Evolutionary conservation across 768 basidiomycete species (phyloP).

Genomic region (Leccinellum luteum): DNA sequence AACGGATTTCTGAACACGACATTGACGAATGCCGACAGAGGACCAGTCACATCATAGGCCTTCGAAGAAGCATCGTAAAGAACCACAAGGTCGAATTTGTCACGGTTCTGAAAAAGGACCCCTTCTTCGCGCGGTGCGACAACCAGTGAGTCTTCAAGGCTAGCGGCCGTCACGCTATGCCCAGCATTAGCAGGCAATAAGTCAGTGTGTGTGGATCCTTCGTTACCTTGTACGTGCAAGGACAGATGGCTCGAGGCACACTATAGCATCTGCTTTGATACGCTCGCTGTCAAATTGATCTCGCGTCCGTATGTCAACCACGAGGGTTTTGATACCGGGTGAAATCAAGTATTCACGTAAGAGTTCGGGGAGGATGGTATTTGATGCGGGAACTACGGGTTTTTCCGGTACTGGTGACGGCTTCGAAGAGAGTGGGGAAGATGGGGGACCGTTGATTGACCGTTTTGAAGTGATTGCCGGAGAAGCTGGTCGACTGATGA

Average conservation of each 20-base stretch:
- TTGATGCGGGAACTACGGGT: constrained; percentile 55
- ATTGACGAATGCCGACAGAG: constrained; percentile 57
- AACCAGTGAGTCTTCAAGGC: constrained; percentile 72
- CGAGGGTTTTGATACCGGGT: constrained; percentile 53
- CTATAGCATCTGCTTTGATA: constrained; percentile 63
- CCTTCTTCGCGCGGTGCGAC: constrained; percentile 69
- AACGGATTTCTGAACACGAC: constrained; percentile 76
- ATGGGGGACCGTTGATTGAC: constrained; percentile 38
- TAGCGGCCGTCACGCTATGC: constrained; percentile 58
- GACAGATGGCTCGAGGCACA: constrained; percentile 85
- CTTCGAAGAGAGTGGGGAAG: constrained; percentile 31
- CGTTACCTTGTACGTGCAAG: constrained; percentile 65
- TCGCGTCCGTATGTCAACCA: constrained; percentile 82
- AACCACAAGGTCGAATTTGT: constrained; percentile 86
- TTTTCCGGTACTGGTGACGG: constrained; percentile 32
- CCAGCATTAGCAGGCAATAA: constrained; percentile 8
- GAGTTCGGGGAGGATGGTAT: constrained; percentile 56
- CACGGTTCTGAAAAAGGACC: constrained; percentile 76
- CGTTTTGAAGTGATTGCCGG: constrained; percentile 46
- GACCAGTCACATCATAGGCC: constrained; percentile 47
- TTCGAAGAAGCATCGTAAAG: constrained; percentile 74
- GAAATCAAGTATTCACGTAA: constrained; percentile 57
- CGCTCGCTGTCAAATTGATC: constrained; percentile 74
- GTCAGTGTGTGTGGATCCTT: constrained; percentile 2
- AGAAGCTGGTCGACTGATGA: constrained; percentile 63